Base-by-base conservation (phyloP, 768 basidiomycete genomes). In the Cantharellus cinnabarinus region DNA sequence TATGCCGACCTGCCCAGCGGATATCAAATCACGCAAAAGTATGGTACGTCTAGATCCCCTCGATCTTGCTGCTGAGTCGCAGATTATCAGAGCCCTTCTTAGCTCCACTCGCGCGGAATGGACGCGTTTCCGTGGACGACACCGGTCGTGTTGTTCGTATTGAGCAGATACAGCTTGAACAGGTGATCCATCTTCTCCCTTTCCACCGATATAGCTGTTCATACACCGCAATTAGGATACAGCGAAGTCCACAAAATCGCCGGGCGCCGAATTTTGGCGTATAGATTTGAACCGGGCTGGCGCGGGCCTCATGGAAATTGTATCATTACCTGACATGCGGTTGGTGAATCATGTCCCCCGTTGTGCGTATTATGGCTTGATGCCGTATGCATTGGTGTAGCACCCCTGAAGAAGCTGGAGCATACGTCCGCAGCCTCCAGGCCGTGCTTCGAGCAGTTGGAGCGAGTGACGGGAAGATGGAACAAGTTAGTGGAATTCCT, bases 11-110 rank as follows among this genome's bases (percentile, higher is more conserved):
- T 95, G 41, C 91, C 95, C 0, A 76, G 84, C 3, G 94, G 94
- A 0, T 98, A 91, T 70, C 95, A 99, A 71, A 94, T 99, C 62
- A 99, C 93, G 0, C 93, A 98, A 67, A 85, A 89, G 62, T 95
- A 98, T 69, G 79, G 89, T 89, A 61, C 63, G 72, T 63, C 15
- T 4, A 3, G 0, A 14, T 37, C 42, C 38, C 42, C 4, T 4
- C 39, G 15, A 34, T 20, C 29, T 41, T 5, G 4, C 5, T 14
- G 15, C 20, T 52, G 40, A 5, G 40, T 57, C 57, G 4, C 4
- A 20, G 20, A 40, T 56, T 10, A 58, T 14, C 29, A 40, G 20
- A 4, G 20, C 50, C 42, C 58, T 41, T 39, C 35, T 20, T 66
- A 95, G 91, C 82, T 41, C 89, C 91, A 0, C 70, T 95, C 53